Conservation (phyloP, 1,284 basidiomycete species). For the Cerrena zonata region DNA sequence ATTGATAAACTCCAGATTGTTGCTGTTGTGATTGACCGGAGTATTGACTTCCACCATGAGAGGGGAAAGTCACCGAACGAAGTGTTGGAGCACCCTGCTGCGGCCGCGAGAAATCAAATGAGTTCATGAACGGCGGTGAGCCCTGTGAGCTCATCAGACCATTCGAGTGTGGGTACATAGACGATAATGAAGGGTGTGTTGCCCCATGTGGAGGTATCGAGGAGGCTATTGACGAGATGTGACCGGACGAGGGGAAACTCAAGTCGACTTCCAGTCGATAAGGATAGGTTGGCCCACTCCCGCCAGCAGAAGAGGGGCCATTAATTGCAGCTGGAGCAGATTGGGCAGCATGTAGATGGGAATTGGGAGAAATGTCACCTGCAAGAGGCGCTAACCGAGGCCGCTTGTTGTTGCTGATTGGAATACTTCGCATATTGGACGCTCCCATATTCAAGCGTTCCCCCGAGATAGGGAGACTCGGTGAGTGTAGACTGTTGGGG, state of each 20-base stretch:
- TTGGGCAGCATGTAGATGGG: slow-evolving; percentile 1
- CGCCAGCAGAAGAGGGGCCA: neutral
- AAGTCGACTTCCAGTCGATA: slow-evolving; percentile 7
- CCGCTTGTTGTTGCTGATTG: slow-evolving; percentile 4
- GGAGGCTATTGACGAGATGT: slow-evolving; percentile 1
- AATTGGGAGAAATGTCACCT: slow-evolving; percentile 1
- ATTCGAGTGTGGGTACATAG: slow-evolving; percentile 3
- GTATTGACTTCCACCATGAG: slow-evolving; percentile 13
- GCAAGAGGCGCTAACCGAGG: slow-evolving; percentile 5
- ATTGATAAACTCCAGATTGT: neutral
- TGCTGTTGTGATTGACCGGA: slow-evolving; percentile 13
- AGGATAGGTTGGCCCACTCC: neutral
- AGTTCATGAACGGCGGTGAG: slow-evolving; percentile 11
- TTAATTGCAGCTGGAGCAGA: neutral
- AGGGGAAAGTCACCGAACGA: slow-evolving; percentile 18
- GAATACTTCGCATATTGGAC: neutral
- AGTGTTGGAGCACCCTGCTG: slow-evolving; percentile 12
- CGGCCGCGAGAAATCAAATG: slow-evolving; percentile 12
- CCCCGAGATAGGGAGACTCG: slow-evolving; percentile 4
- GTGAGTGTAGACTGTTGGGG: slow-evolving; percentile 4
- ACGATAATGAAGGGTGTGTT: slow-evolving; percentile 14
- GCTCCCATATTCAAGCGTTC: neutral
- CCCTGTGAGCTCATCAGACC: slow-evolving; percentile 7
- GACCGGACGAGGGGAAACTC: slow-evolving; percentile 1
- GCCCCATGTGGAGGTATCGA: slow-evolving; percentile 18